These are phyloP conservation scores for Quercus variabilis DNA, from an alignment of 306 rosid species.

Conservation along the genomic window DNA sequence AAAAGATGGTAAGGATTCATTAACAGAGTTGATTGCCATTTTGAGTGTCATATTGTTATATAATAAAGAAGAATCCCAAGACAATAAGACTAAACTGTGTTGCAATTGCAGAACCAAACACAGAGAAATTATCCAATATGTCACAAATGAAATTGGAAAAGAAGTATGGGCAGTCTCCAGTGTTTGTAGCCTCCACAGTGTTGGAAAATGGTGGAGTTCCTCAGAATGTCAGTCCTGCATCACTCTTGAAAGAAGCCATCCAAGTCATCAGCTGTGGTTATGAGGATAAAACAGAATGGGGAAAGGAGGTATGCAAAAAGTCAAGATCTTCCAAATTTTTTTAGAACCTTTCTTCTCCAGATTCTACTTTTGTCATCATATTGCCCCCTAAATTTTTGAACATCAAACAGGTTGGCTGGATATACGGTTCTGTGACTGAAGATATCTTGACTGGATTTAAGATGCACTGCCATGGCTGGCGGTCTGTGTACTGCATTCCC, in stretches of 20 bases:
- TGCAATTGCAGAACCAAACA: constrained; percentile 48
- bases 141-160: constrained; percentile 77
- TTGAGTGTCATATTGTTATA: background rate
- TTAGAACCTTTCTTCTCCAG: background rate
- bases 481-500: constrained; percentile 95
- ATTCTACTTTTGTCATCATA: constrained; percentile 5
- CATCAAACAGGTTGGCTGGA: constrained; percentile 83
- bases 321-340: background rate
- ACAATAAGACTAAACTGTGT: constrained; percentile 4
- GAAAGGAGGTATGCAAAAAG: constrained; percentile 69
- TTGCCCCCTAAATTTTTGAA: constrained; percentile 18
- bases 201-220: constrained; percentile 84
- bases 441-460: constrained; percentile 98
- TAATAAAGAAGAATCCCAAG: background rate
- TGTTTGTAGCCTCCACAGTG: constrained; percentile 70
- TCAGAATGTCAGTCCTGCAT: constrained; percentile 62
- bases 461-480: constrained; percentile 99
- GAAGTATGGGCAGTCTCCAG: constrained; percentile 92
- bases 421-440: constrained; percentile 96
- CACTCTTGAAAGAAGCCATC: constrained; percentile 85
- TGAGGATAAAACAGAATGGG: constrained; percentile 98
- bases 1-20: constrained; percentile 51
- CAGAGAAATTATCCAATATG: constrained; percentile 40
- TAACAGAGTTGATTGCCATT: background rate
- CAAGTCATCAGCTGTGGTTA: constrained; percentile 98